Base-by-base conservation (phyloP, 192 early-diverging fungal species). In the Coemansia aciculifera region DNA sequence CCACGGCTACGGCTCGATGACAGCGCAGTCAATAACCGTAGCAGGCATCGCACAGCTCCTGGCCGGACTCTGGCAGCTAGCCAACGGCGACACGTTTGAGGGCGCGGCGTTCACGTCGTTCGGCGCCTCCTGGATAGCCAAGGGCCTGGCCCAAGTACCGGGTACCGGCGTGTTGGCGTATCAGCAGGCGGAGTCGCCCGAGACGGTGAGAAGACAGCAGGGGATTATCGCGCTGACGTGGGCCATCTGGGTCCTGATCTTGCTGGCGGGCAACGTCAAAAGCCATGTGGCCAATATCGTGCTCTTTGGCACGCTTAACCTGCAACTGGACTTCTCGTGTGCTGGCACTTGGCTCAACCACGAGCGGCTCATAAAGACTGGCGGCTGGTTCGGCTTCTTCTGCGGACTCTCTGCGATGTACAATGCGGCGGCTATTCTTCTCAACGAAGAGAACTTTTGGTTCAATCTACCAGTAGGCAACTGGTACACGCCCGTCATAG, bases 381-480 rank as follows among this genome's bases (percentile, higher is more conserved):
- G 69, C 38, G 80, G 48, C 34, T 83, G 80, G 80, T 78, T 83
- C 32, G 80, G 80, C n/a, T 83, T 83, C 46, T 83, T 83, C 57
- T 83, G 74, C 60, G 80, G 75, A 1, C 59, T 83, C n/a, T 64
- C 69, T 6, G 80, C 80, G 9, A 72, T 83, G 72, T 83, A 83
- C 67, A 83, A 83, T 39, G 71, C 80, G 0, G 80, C 80, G 0
- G 66, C 66, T 23, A 83, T 83, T 29, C 60, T 83, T 5, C 69
- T 83, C 11, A 78, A 83, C 64, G 70, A 75, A 24, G 72, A 83
- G 59, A 83, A 83, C 69, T 83, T 83, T 66, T 83, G 75, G 75
- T 78, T 83, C 68, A 78, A 78, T 29, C 54, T 83, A 12, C 81
- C 81, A 0, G 81, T 83, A 1, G 81, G 81, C 61, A 75, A 77